Percentiles rank a stretch among this genome's conserved stretches.
Conservation (phyloP, 208 protist species). For the Trypanosoma scelopori region DNA sequence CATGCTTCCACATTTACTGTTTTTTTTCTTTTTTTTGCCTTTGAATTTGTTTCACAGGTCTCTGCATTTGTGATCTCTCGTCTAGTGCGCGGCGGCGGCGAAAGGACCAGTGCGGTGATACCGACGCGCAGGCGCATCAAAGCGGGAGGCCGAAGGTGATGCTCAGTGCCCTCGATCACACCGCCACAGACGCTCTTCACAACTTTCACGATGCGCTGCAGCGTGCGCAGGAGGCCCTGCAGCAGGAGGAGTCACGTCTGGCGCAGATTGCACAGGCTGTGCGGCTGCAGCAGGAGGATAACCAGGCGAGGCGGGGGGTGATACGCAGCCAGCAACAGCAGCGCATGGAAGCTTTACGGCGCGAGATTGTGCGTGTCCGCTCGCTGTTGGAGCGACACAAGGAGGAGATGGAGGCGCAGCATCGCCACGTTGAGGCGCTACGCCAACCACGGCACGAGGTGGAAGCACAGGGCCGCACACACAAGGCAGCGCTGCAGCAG, state of each 20-base stretch:
- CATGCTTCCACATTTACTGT: background rate
- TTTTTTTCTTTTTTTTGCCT: constrained; percentile 9
- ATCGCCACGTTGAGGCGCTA: constrained; percentile 32
- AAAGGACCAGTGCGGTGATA: background rate
- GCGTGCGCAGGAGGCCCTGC: constrained; percentile 36
- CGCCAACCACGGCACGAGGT: constrained; percentile 23
- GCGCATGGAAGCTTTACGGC: constrained; percentile 36
- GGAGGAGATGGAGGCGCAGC: constrained; percentile 11
- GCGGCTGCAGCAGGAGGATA: constrained; percentile 12
- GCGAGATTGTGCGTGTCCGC: constrained; percentile 37
- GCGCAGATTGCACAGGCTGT: constrained; percentile 18
- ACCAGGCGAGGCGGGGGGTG: constrained; percentile 3
- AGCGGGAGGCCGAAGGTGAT: constrained; percentile 17
- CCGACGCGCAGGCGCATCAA: constrained; percentile 1
- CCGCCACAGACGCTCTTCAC: constrained; percentile 35
- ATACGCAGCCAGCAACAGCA: constrained; percentile 31
- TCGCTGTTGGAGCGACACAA: constrained; percentile 24
- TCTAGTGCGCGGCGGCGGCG: too few species aligned
- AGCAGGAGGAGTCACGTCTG: constrained; percentile 38
- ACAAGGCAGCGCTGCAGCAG: constrained; percentile 6
- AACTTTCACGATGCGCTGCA: constrained; percentile 43
- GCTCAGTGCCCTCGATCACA: constrained; percentile 36
- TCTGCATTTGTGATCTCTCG: background rate
- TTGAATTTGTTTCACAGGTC: background rate
- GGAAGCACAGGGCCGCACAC: constrained; percentile 15